phyloP scores from a whole-genome alignment of 2,329 filamentous ascomycete genomes.

The Chaetomium sp. region DNA sequence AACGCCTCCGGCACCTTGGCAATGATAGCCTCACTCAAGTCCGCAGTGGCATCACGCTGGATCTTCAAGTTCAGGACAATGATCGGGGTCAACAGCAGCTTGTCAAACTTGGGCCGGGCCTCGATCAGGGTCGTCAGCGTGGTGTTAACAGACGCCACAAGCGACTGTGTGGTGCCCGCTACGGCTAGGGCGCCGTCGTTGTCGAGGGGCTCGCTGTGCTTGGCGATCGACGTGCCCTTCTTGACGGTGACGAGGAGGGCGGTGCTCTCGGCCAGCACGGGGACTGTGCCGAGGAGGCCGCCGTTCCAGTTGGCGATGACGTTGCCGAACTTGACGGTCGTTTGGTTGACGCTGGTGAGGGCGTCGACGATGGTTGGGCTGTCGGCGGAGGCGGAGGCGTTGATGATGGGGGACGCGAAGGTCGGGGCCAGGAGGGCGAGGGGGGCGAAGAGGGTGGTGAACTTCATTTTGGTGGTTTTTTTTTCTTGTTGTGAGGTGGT shows the following conservation, averaged over 20 bases:
- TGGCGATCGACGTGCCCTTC: constrained; percentile 32
- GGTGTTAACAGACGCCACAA: constrained; percentile 33
- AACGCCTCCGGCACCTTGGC: constrained; percentile 35
- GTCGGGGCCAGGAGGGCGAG: too few species aligned
- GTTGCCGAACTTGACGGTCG: constrained; percentile 30
- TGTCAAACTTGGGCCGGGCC: constrained; percentile 39
- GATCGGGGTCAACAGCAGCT: constrained; percentile 35
- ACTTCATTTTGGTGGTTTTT: too few species aligned
- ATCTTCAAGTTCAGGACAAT: constrained; percentile 37
- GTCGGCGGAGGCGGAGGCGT: too few species aligned
- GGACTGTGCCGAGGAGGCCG: constrained; percentile 32
- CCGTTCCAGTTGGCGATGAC: constrained; percentile 34
- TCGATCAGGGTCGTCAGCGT: constrained; percentile 34
- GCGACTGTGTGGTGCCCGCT: constrained; percentile 30
- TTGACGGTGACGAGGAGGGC: constrained; percentile 36
- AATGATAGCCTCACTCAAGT: constrained; percentile 33
- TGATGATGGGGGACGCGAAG: too few species aligned
- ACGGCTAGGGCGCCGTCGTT: constrained; percentile 34
- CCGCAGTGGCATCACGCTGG: constrained; percentile 34
- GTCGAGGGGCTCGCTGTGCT: constrained; percentile 33
- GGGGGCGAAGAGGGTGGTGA: too few species aligned
- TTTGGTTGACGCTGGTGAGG: constrained; percentile 29
- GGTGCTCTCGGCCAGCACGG: constrained; percentile 36
- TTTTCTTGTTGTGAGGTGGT: too few species aligned
- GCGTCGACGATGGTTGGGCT: too few species aligned